Evolutionary conservation across 345 rosid species (phyloP).

Genomic region (Aegle marmelos): DNA sequence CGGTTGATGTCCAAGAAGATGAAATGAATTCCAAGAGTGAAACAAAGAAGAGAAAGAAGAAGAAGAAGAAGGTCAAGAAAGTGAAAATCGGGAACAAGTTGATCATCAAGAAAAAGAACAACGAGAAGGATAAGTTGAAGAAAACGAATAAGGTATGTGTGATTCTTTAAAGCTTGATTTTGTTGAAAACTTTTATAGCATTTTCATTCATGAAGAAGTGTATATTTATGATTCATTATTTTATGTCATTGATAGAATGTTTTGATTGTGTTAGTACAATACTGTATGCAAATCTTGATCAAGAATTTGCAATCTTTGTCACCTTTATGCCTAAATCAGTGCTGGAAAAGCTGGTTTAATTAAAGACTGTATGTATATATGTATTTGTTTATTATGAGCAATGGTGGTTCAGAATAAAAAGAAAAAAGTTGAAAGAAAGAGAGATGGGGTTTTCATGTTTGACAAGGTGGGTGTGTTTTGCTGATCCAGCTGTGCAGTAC

Average conservation of each 20-base stretch:
- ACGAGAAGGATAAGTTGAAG: conserved; percentile 22
- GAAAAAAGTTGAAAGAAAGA: conserved; percentile 10
- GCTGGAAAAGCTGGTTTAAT: conserved; percentile 32
- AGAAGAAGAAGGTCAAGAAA: conserved; percentile 8
- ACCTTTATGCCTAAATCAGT: conserved; percentile 12
- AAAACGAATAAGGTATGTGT: conserved; percentile 30
- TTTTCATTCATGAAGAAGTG: neutral
- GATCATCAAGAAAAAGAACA: conserved; percentile 12
- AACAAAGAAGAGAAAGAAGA: conserved; percentile 9
- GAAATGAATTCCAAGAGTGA: conserved; percentile 9
- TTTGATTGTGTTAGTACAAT: neutral
- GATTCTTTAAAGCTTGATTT: conserved; percentile 1
- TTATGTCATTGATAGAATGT: conserved; percentile 2
- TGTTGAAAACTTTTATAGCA: neutral
- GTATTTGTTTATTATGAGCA: conserved; percentile 18
- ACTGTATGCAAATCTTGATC: conserved; percentile 8
- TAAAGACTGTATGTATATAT: conserved; percentile 15
- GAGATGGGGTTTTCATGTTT: conserved; percentile 24
- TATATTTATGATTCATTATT: neutral
- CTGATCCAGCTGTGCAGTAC: conserved; percentile 46
- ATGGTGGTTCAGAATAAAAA: conserved; percentile 12
- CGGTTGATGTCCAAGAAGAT: neutral
- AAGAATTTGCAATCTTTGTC: neutral
- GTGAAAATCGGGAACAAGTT: conserved; percentile 4
- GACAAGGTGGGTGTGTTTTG: conserved; percentile 18